Evolutionary conservation across 345 rosid species (phyloP), one percentile per base, ranked within the genome.

Genomic region (Hevea brasiliensis): DNA sequence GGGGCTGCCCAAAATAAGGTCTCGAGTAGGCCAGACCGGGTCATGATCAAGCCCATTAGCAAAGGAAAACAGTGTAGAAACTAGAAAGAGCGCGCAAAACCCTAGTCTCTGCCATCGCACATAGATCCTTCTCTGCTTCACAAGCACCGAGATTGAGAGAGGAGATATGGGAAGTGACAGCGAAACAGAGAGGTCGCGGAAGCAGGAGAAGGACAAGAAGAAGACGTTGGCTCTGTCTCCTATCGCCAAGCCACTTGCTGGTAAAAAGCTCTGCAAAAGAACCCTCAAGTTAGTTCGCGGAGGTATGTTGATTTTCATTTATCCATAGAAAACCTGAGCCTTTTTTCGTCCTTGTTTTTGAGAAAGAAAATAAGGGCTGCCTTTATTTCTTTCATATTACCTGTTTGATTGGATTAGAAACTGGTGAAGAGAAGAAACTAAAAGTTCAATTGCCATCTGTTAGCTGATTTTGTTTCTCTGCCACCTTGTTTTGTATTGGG

Each of bases 221-320:
- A 88, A 84, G 79, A 47, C 81, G 3, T 6, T 81, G 24, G 79
- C 89, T 72, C 68, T 94, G 27, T 87, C 98, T 0, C 98, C 98
- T 53, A 94, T 94, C 0, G 97, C 98, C 40, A 92, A 90, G 71
- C 98, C 98, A 13, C 89, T 90, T 3, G 97, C 97, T 8, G 98
- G 98, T 1, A 92, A 94, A 84, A 94, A 90, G 79, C 97, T 94
- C 61, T 85, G 81, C 84, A 94, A 92, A 74, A 85, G 75, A 67
- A 90, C 98, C 14, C 87, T 92, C 85, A 92, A 94, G 86, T 94
- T 94, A 58, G 92, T 94, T 55, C 89, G 93, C 58, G 85, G 84
- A 89, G 98, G 98, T 94, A 75, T 20, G 11, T 2, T 0, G 1
- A 17, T 53, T 60, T 37, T 3, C 8, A 60, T 70, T 8, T 29